Evolutionary conservation across 2,329 filamentous ascomycete genomes (phyloP), one percentile per base, ranked within the genome.

Genomic region (Truncatella angustata): DNA sequence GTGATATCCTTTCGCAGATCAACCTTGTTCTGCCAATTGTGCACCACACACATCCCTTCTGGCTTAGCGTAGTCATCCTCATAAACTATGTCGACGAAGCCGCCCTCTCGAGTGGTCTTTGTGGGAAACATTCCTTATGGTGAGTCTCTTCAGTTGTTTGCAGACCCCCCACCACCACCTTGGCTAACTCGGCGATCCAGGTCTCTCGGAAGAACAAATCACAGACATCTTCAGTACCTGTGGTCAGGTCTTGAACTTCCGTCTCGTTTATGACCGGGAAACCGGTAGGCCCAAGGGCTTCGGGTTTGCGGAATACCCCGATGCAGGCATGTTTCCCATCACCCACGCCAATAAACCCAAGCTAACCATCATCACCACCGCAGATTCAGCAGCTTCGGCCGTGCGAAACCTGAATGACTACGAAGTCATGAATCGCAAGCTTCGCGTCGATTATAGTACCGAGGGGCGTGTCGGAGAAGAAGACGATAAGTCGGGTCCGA

Each of bases 271-370:
- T 72, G 95, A 97, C 74, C 88, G 91, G 49, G 93, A 97, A 65
- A 97, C 92, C 3, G 92, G 93, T 37, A 86, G 91, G 52, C 92
- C 94, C 1, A 97, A 97, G 71, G 94, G 94, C 16, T 99, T 96
- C 68, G 94, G 94, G 32, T 99, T 97, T 64, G 90, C 92, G 64
- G 93, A 97, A 69, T 99, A 96, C 66, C 88, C 91, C 51, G 94
- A 97, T 66, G 86, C 90, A 54, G 93, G 96, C 82, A 80, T 32
- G 70, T 54, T 2, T 16, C 14, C 20, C 36, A 16, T 39, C n/a
- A n/a, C n/a, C n/a, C n/a, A n/a, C n/a, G n/a, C n/a, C n/a, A n/a
- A n/a, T n/a, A n/a, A n/a, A n/a, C n/a, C n/a, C n/a, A n/a, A n/a
- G n/a, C n/a, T n/a, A 4, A 28, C 44, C 9, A 6, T 21, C 10